phyloP scores from a whole-genome alignment of 2,329 filamentous ascomycete genomes.

The Colletotrichum sublineola region DNA sequence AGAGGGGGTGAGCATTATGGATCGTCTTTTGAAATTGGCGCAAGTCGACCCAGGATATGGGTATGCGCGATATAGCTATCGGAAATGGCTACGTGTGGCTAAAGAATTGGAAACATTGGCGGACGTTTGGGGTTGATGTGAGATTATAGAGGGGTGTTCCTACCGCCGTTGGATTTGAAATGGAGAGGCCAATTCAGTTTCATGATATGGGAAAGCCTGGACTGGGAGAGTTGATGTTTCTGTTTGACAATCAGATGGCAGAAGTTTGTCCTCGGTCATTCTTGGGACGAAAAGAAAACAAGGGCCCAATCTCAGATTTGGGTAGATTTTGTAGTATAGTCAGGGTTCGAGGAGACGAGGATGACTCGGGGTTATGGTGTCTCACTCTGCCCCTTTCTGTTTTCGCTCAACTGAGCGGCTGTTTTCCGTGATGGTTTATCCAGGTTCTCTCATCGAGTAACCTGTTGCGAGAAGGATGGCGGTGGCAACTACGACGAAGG shows the following conservation, averaged over 20 bases:
- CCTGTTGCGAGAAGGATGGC: neutral
- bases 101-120: constrained; percentile 2
- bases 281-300: neutral
- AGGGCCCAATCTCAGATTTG: neutral
- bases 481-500: neutral
- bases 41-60: constrained; percentile 4
- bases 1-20: constrained; percentile 1
- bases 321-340: no score
- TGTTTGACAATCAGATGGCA: neutral
- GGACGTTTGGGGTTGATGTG: neutral
- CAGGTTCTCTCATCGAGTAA: neutral
- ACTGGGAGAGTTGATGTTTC: neutral
- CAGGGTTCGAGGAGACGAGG: no score
- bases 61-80: neutral
- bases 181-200: neutral
- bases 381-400: neutral
- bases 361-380: neutral
- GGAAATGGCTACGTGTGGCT: neutral
- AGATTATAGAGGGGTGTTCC: constrained; percentile 4
- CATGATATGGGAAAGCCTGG: no score
- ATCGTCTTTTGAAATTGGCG: constrained; percentile 10
- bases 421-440: neutral
- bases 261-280: constrained; percentile 12
- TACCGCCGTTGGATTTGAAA: neutral
- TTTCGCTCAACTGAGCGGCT: neutral